Conservation (phyloP, 805 yeast genomes). For the Schwanniomyces vanrijiae region DNA sequence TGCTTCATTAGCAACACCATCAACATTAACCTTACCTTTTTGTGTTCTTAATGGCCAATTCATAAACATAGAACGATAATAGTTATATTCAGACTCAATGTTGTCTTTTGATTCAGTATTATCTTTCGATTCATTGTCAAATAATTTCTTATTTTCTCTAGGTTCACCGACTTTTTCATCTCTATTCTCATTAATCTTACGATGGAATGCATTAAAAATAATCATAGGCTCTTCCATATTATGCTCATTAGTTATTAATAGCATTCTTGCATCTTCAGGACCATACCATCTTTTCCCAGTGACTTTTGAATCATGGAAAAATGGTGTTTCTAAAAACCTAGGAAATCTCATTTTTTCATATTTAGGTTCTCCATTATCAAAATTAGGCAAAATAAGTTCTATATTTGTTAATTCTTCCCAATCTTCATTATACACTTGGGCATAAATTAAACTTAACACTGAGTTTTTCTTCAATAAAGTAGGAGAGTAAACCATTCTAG, state of each 20-base stretch:
- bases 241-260: slow-evolving; percentile 17
- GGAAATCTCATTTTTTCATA: slow-evolving; percentile 20
- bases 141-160: not conserved
- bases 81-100: not conserved
- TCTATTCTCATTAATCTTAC: slow-evolving; percentile 7
- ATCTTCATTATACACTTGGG: slow-evolving; percentile 10
- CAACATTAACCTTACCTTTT: slow-evolving; percentile 25
- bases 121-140: too few relatives aligned
- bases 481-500: slow-evolving; percentile 27
- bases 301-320: slow-evolving; percentile 11
- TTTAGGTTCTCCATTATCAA: slow-evolving; percentile 5
- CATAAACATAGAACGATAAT: slow-evolving; percentile 27
- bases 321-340: slow-evolving; percentile 14
- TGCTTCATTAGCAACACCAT: slow-evolving; percentile 13
- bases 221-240: slow-evolving; percentile 25
- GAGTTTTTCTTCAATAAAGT: slow-evolving; percentile 24
- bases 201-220: slow-evolving; percentile 12
- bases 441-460: slow-evolving; percentile 18
- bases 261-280: slow-evolving; percentile 28
- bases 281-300: slow-evolving; percentile 18
- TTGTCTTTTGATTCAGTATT: not conserved
- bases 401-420: slow-evolving; percentile 11
- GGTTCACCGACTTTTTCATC: not conserved
- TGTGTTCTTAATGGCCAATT: slow-evolving; percentile 33
- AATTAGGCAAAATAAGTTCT: slow-evolving; percentile 11